Evolutionary conservation across 1,284 basidiomycete species (phyloP).

Genomic region (Irpex rosettiformis): DNA sequence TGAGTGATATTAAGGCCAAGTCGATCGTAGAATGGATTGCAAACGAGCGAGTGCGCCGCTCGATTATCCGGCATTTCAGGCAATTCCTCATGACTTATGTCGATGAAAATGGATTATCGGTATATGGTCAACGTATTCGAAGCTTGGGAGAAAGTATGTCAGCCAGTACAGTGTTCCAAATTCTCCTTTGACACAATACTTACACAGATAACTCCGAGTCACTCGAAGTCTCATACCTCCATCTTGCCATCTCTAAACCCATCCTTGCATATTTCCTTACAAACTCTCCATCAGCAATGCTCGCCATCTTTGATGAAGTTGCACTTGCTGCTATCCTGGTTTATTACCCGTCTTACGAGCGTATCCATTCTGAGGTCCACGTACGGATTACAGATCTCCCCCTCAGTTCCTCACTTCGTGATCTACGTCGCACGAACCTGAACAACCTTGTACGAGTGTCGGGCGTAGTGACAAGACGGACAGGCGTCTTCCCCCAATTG

Average conservation of each 20-base stretch:
- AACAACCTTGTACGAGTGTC: conserved; percentile 95
- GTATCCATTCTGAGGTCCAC: conserved; percentile 97
- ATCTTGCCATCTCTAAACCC: conserved; percentile 87
- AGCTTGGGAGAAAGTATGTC: conserved; percentile 90
- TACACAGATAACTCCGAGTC: conserved; percentile 92
- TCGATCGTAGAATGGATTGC: conserved; percentile 98
- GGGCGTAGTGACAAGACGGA: conserved; percentile 96
- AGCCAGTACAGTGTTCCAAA: background rate
- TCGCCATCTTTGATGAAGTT: conserved; percentile 94
- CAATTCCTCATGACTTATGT: conserved; percentile 96
- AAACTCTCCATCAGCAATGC: conserved; percentile 91
- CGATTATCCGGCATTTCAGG: conserved; percentile 91
- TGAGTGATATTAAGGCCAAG: conserved; percentile 96
- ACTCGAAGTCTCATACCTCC: conserved; percentile 93
- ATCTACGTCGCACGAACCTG: conserved; percentile 88
- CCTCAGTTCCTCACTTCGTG: conserved; percentile 84
- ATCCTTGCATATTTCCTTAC: conserved; percentile 97
- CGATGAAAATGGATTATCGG: conserved; percentile 87
- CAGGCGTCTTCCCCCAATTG: conserved; percentile 96
- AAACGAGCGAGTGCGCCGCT: conserved; percentile 84
- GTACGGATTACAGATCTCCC: conserved; percentile 96
- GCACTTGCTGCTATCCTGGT: conserved; percentile 92
- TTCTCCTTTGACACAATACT: background rate
- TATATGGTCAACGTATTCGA: conserved; percentile 93
- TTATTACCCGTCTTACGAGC: conserved; percentile 95